phyloP scores from a whole-genome alignment of 805 yeast species.

The Hanseniaspora meyeri region DNA sequence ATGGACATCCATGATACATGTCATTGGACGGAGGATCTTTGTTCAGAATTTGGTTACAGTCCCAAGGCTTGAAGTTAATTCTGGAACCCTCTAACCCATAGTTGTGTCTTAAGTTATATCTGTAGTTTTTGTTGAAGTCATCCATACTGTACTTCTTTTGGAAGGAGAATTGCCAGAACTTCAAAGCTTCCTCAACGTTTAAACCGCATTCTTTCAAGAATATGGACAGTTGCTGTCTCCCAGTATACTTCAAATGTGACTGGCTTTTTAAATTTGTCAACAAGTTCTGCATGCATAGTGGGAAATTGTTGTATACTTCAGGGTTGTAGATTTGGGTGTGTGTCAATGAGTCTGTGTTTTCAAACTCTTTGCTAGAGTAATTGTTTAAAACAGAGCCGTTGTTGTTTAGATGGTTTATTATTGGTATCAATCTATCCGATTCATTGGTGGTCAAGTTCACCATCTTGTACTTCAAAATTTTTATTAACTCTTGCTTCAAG shows the following conservation, averaged over 20 bases:
- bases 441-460: slow-evolving; percentile 52
- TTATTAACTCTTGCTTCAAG: slow-evolving; percentile 41
- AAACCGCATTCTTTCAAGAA: slow-evolving; percentile 87
- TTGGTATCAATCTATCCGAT: slow-evolving; percentile 78
- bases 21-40: slow-evolving; percentile 55
- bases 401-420: slow-evolving; percentile 58
- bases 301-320: slow-evolving; percentile 53
- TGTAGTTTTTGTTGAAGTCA: slow-evolving; percentile 74
- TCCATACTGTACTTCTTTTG: slow-evolving; percentile 52
- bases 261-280: slow-evolving; percentile 46
- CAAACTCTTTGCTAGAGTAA: slow-evolving; percentile 29
- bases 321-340: slow-evolving; percentile 47
- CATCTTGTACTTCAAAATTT: slow-evolving; percentile 68
- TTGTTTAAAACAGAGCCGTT: slow-evolving; percentile 54
- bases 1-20: slow-evolving; percentile 90
- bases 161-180: slow-evolving; percentile 72
- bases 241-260: slow-evolving; percentile 69
- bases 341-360: slow-evolving; percentile 39
- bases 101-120: slow-evolving; percentile 74
- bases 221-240: slow-evolving; percentile 72
- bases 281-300: slow-evolving; percentile 64
- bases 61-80: slow-evolving; percentile 74
- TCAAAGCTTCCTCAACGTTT: slow-evolving; percentile 72
- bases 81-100: slow-evolving; percentile 90
- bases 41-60: slow-evolving; percentile 63